A percentile compares a stretch with the other conserved stretches of the same genome.
phyloP scores from a whole-genome alignment of 352 stramenopile species.

The Thraustochytrium sp. region DNA sequence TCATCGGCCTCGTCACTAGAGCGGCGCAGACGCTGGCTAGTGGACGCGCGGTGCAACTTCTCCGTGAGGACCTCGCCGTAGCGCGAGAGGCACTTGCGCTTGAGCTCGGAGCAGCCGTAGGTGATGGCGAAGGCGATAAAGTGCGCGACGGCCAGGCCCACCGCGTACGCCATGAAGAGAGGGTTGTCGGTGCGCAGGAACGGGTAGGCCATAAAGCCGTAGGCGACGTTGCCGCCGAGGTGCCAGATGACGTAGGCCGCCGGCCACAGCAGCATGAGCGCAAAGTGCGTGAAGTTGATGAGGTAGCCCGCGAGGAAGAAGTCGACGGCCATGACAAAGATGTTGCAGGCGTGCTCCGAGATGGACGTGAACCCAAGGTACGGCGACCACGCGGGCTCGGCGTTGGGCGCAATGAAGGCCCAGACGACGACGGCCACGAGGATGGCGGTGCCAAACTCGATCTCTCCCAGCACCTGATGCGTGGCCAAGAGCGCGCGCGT shows the following conservation, averaged over 20 bases:
- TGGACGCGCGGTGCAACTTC: background rate
- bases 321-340: conserved; percentile 15
- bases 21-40: background rate
- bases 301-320: conserved; percentile 24
- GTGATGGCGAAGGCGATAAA: conserved; percentile 9
- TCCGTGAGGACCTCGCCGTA: background rate
- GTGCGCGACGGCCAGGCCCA: background rate
- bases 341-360: conserved; percentile 10
- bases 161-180: background rate
- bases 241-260: conserved; percentile 8
- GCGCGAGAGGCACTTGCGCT: background rate
- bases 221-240: background rate
- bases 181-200: background rate
- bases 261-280: background rate
- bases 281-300: conserved; percentile 6
- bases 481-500: background rate
- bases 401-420: conserved; percentile 6
- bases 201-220: conserved; percentile 27
- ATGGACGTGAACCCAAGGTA: conserved; percentile 8
- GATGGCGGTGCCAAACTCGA: background rate
- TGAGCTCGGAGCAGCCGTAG: background rate
- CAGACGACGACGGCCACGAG: conserved; percentile 20
- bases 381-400: background rate
- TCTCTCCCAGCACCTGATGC: conserved; percentile 15
- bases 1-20: background rate